Conservation (phyloP, 2,329 filamentous ascomycete genomes). For the Venturiaceae sp. region DNA sequence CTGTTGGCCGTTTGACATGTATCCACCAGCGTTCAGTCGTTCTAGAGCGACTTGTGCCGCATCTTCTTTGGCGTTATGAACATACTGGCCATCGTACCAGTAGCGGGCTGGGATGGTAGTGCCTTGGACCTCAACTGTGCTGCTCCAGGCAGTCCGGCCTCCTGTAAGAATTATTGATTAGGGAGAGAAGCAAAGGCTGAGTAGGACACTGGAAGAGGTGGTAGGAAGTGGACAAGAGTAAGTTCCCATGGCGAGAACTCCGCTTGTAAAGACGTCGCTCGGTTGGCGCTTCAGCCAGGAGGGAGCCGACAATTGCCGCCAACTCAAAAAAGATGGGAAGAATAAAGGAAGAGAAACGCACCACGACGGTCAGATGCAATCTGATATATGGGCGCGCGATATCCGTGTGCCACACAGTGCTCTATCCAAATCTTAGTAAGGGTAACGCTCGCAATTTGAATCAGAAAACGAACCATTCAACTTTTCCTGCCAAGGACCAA, state of each 20-base stretch:
- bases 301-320: not conserved
- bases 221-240: not conserved
- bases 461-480: conserved; percentile 6
- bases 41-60: conserved; percentile 66
- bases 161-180: conserved; percentile 31
- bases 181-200: not conserved
- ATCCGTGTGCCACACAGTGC: conserved; percentile 42
- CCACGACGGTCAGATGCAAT: conserved; percentile 68
- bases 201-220: too few species aligned
- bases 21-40: not conserved
- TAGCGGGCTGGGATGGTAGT: conserved; percentile 61
- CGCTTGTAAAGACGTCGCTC: not conserved
- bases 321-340: not conserved
- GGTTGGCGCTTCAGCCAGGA: not conserved
- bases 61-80: conserved; percentile 83
- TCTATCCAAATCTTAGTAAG: not conserved
- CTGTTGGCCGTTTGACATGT: not conserved
- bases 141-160: conserved; percentile 85
- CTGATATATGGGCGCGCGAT: conserved; percentile 52
- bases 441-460: not conserved
- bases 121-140: conserved; percentile 63
- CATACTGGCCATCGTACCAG: conserved; percentile 79
- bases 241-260: not conserved
- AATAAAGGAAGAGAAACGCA: conserved; percentile 26
- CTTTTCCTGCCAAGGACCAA: conserved; percentile 8